phyloP scores from a whole-genome alignment of 352 stramenopile species.

The Phytophthora meadii region DNA sequence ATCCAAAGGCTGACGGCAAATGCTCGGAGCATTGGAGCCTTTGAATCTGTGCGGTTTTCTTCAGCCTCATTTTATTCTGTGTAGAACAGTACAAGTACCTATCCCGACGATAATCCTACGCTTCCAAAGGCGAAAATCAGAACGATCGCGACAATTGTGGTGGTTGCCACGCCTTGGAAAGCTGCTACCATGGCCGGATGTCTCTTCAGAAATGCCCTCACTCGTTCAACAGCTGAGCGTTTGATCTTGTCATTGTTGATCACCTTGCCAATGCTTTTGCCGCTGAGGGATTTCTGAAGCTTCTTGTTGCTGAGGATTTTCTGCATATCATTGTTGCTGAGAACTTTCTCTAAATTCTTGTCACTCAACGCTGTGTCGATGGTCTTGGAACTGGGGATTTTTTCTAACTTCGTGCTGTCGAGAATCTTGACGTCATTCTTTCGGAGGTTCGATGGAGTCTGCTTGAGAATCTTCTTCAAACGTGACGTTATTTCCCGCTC shows the following conservation, averaged over 20 bases:
- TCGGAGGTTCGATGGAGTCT: background rate
- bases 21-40: conserved; percentile 6
- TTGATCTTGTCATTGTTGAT: conserved; percentile 1
- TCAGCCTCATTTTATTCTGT: no score
- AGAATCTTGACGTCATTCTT: background rate
- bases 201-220: background rate
- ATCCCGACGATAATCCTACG: background rate
- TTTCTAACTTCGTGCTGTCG: background rate
- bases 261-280: background rate
- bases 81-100: no score
- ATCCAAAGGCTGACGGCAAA: conserved; percentile 7
- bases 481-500: background rate
- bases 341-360: background rate
- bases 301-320: background rate
- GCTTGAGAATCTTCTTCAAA: background rate
- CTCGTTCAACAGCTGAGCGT: background rate
- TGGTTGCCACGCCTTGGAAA: background rate
- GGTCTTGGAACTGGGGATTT: background rate
- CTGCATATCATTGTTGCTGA: background rate
- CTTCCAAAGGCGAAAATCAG: conserved; percentile 1
- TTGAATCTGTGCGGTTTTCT: background rate
- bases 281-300: background rate
- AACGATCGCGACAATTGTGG: background rate
- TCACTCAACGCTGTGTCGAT: background rate
- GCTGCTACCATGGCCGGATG: background rate